These are phyloP conservation scores for Penicillium roqueforti DNA, from an alignment of 495 filamentous ascomycete species.

Conservation along the genomic window DNA sequence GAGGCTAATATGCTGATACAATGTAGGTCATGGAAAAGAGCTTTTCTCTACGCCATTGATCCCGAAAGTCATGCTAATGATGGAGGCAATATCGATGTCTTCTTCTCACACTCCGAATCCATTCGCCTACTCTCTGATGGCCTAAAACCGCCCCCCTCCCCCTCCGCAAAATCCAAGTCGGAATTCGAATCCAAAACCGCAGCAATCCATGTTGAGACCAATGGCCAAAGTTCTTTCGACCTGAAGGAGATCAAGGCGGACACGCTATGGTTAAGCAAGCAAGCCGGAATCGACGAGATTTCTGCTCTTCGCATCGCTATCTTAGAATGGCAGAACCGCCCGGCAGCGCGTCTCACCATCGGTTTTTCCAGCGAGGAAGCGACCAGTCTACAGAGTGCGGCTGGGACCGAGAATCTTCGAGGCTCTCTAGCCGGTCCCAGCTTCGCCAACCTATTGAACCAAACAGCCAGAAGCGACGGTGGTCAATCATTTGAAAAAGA, in stretches of 20 bases:
- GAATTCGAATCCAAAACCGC: slow-evolving; percentile 85
- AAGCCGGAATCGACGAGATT: slow-evolving; percentile 72
- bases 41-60: slow-evolving; percentile 61
- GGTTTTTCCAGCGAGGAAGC: slow-evolving; percentile 66
- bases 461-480: slow-evolving; percentile 40
- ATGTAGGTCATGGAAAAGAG: slow-evolving; percentile 70
- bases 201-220: slow-evolving; percentile 79
- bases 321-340: slow-evolving; percentile 77
- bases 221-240: slow-evolving; percentile 62
- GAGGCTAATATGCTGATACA: slow-evolving; percentile 12
- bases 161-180: slow-evolving; percentile 55
- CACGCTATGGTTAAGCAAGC: slow-evolving; percentile 76
- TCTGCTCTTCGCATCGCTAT: slow-evolving; percentile 75
- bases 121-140: slow-evolving; percentile 61
- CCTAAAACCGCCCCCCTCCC: slow-evolving; percentile 57
- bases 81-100: slow-evolving; percentile 50
- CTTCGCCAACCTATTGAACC: slow-evolving; percentile 34
- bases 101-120: slow-evolving; percentile 64
- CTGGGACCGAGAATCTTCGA: slow-evolving; percentile 54
- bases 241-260: slow-evolving; percentile 82
- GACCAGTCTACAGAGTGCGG: slow-evolving; percentile 60
- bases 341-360: slow-evolving; percentile 58
- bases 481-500: slow-evolving; percentile 55
- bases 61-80: slow-evolving; percentile 44
- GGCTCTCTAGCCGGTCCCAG: slow-evolving; percentile 46